Conservation (phyloP, 148 eudicot species). For the Hydrangea macrophylla region DNA sequence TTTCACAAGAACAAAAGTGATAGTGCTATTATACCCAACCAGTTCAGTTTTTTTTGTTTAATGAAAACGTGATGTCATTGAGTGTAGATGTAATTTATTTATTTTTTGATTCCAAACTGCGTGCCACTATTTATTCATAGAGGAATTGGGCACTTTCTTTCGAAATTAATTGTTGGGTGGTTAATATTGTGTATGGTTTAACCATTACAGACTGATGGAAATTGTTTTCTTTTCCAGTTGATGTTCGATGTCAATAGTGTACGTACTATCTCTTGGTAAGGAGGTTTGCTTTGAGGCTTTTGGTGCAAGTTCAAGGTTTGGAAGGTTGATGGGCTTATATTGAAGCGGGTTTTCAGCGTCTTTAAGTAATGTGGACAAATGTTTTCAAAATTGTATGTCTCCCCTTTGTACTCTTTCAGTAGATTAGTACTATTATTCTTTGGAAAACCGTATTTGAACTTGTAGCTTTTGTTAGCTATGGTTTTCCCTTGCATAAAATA, state of each 20-base stretch:
- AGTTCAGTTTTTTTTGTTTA: no score
- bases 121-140: no score
- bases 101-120: no score
- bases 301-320: neutral
- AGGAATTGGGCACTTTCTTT: no score
- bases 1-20: no score
- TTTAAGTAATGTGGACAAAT: slow-evolving; percentile 76
- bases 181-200: no score
- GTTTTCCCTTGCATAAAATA: neutral
- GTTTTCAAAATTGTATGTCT: slow-evolving; percentile 69
- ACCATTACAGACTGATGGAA: no score
- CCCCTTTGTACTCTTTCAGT: neutral
- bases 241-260: neutral
- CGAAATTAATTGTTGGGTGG: no score
- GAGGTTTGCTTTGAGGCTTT: slow-evolving; percentile 8
- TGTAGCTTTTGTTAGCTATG: neutral
- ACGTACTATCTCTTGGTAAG: neutral
- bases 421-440: neutral
- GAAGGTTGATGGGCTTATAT: slow-evolving; percentile 6
- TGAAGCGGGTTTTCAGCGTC: slow-evolving; percentile 7
- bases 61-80: no score
- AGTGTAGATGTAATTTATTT: no score
- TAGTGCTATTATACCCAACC: no score
- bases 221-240: neutral
- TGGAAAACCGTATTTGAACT: neutral